Evolutionary conservation across 495 filamentous ascomycete genomes (phyloP), one percentile per base, ranked within the genome.

Genomic region (Xeromyces bisporus): DNA sequence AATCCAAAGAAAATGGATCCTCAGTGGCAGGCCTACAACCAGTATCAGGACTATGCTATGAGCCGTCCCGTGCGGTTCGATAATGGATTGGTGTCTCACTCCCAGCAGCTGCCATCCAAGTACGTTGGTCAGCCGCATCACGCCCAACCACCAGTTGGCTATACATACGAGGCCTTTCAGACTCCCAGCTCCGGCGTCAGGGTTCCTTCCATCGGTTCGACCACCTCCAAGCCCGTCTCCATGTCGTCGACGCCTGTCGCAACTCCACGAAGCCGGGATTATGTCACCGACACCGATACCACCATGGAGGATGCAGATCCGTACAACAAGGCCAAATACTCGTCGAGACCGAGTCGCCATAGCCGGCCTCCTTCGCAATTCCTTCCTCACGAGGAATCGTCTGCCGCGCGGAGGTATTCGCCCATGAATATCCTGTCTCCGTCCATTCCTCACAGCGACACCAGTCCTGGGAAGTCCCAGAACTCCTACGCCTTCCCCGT

Each of bases 281-380:
- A 66, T 55, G 53, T 58, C 43, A 58, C 61, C 31, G 87, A 85
- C 51, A 70, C 72, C 36, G 85, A 94, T 62, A 74, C 89, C 35
- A 66, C 75, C 26, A 94, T 94, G 85, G 80, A 89, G 50, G 86
- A 93, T 48, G 81, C 80, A 23, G 83, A 92, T 50, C 72, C 76
- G 24, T 91, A 85, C 60, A 76, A 76, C 52, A 65, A 70, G 46
- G 67, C 74, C 39, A 87, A 86, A 51, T 89, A 91, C 47, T 69
- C 64, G 16, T 50, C 81, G 28, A 68, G 79, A 58, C 67, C 77
- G 26, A 71, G 68, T 34, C 73, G 77, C 42, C 63, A 75, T 29
- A 72, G 69, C 47, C 58, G 71, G 18, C 54, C 67, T 5, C 76
- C 72, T 11, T 66, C 69, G 30, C 72, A 75, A 42, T 75, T 70